Evolutionary conservation across 2,329 filamentous ascomycete species (phyloP), one percentile per base, ranked within the genome.

Genomic region (Neonectria magnoliae): DNA sequence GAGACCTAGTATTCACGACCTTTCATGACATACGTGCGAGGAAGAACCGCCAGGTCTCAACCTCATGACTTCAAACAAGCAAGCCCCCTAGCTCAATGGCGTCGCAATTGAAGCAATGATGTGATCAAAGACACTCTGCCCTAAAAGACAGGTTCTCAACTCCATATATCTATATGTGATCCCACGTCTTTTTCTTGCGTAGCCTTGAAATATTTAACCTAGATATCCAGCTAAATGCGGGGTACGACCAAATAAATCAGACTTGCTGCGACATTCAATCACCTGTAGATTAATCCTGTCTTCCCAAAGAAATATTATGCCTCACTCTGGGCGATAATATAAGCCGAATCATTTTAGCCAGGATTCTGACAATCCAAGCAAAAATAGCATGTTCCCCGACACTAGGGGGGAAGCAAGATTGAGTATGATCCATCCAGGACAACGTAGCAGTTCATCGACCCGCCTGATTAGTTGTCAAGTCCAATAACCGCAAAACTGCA

Each of bases 1-100:
- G 52, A 58, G 18, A 41, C 48, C 20, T 57, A 25, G 18, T 54
- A 41, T 54, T 57, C 22, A 65, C 33, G 48, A 54, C 53, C 10
- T 41, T 53, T 65, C 29, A 65, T 45, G 53, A 61, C 36, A 54
- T 22, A 62, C 47, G 52, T 45, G 45, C 31, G 38, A 57, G 38
- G 14, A 33, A 29, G 22, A 4, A 38, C 11, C 29, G 31, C 29
- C 29, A 20, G 11, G 27, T 29, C n/a, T 10, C 9, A 20, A 18
- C 10, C 48, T 33, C 31, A n/a, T n/a, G 33, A 22, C n/a, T 33
- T 16, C 6, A 33, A 33, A 4, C 48, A 13, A 20, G 27, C 25
- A 9, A 7, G 25, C 25, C 45, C 6, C 47, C 36, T 5, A n/a
- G 14, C 14, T n/a, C 14, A 38, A 50, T 31, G 47, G 18, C 11